phyloP scores from a whole-genome alignment of 345 rosid genomes.

The Arabidopsis suecica region DNA sequence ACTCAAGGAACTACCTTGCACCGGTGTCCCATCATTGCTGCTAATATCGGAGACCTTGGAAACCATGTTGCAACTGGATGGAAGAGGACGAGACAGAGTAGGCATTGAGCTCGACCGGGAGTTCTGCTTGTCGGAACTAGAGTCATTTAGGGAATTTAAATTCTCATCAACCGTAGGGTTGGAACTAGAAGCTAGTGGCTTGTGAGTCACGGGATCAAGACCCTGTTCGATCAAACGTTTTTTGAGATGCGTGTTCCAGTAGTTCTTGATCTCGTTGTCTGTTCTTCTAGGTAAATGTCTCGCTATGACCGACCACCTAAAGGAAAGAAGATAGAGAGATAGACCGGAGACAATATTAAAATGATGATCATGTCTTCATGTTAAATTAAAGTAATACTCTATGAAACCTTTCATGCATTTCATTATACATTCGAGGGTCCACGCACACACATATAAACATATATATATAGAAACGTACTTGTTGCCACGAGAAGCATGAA shows the following conservation, averaged over 20 bases:
- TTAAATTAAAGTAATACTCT: neutral
- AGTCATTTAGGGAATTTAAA: slow-evolving; percentile 4
- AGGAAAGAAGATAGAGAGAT: neutral
- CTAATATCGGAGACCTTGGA: slow-evolving; percentile 14
- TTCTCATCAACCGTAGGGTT: slow-evolving; percentile 22
- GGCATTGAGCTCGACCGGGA: slow-evolving; percentile 40
- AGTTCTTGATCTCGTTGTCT: slow-evolving; percentile 74
- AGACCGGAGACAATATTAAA: neutral
- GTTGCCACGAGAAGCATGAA: slow-evolving; percentile 58
- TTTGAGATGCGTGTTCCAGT: slow-evolving; percentile 74
- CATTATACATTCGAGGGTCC: neutral
- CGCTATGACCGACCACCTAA: slow-evolving; percentile 78
- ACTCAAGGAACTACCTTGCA: slow-evolving; percentile 20
- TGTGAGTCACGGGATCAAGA: slow-evolving; percentile 74
- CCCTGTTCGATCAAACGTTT: slow-evolving; percentile 80
- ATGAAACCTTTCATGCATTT: slow-evolving; percentile 1
- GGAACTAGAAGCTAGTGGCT: slow-evolving; percentile 46
- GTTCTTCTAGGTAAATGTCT: slow-evolving; percentile 68
- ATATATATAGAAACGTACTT: slow-evolving; percentile 39
- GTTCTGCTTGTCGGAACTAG: slow-evolving; percentile 35
- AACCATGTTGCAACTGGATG: slow-evolving; percentile 21
- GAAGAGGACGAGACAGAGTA: slow-evolving; percentile 21
- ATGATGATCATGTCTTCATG: neutral
- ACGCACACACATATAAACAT: neutral
- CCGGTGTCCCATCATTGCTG: slow-evolving; percentile 18